A percentile compares a stretch with the other conserved stretches of the same genome.
phyloP scores from a whole-genome alignment of 345 rosid genomes.

The Erysimum cheiranthoides region DNA sequence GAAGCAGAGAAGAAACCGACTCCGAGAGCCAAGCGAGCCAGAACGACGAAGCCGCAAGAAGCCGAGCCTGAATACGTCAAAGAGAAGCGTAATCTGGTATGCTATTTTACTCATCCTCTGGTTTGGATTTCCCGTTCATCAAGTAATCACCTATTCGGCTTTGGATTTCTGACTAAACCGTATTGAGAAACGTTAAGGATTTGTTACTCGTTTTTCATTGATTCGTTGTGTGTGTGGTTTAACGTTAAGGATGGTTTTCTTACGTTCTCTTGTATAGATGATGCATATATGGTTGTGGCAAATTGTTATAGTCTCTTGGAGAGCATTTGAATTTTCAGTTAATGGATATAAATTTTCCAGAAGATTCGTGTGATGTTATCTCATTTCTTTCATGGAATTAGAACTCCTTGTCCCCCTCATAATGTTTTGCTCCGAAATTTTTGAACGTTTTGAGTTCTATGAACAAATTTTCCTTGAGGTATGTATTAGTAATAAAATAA shows the following conservation, averaged over 20 bases:
- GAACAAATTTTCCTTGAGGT: neutral
- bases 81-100: conserved; percentile 83
- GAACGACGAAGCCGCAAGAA: conserved; percentile 52
- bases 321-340: neutral
- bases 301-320: neutral
- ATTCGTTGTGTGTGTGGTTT: neutral
- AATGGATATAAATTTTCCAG: neutral
- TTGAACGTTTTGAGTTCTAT: neutral
- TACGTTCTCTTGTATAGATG: neutral
- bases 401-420: no score
- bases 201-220: neutral
- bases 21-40: conserved; percentile 60
- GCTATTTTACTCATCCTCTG: neutral
- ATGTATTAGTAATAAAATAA: no score
- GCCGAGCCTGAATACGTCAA: conserved; percentile 70
- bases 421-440: neutral
- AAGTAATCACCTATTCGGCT: neutral
- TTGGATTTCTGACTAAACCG: neutral
- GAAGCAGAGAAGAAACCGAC: conserved; percentile 24
- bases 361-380: neutral
- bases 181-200: neutral
- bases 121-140: neutral
- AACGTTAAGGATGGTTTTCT: neutral
- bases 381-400: no score
- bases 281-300: neutral